Evolutionary conservation across 2,329 filamentous ascomycete genomes (phyloP), one percentile per base, ranked within the genome.

Genomic region (Aspergillus luchuensis): DNA sequence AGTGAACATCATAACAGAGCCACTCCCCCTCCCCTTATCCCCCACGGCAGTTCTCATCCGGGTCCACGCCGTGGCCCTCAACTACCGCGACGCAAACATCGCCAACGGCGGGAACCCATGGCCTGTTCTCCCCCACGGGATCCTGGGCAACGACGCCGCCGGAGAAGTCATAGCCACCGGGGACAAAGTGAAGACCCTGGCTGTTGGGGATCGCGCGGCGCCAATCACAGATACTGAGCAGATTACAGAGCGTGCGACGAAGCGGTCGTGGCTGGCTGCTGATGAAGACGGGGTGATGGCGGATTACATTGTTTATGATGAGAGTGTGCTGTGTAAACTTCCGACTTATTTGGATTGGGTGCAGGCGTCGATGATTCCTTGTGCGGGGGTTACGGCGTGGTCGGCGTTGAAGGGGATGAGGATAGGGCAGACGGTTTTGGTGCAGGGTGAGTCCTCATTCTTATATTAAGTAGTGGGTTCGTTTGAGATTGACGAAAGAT

Each of bases 301-400:
- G 0, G 72, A 76, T 28, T 70, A 79, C 61, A n/a, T 81, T 1
- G 66, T 81, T 0, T 81, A 78, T 56, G 74, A 80, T 23, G 77
- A 80, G 62, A 63, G 68, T 36, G 63, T 69, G 8, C 49, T 81
- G 3, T 69, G 63, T 23, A 77, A 75, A 49, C 56, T 80, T 0
- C 79, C 79, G 0, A 57, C 56, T 0, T 69, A 80, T 56, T 65
- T 81, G 17, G 64, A 72, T 38, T 81, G 75, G 74, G 59, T 69
- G 1, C 63, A 73, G 2, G 75, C 77, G 2, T 67, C 69, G 7
- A 74, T 74, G 1, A 72, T 82, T 15, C 78, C 79, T 0, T 81
- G 79, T 39, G 79, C 80, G 19, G 80, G 78, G 0, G 71, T 76
- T 0, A 82, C 80, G 0, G 80, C 81, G 1, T 82, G 80, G 78